Evolutionary conservation across 1,284 basidiomycete genomes (phyloP), one percentile per base, ranked within the genome.

Genomic region (Marasmius fiardii): DNA sequence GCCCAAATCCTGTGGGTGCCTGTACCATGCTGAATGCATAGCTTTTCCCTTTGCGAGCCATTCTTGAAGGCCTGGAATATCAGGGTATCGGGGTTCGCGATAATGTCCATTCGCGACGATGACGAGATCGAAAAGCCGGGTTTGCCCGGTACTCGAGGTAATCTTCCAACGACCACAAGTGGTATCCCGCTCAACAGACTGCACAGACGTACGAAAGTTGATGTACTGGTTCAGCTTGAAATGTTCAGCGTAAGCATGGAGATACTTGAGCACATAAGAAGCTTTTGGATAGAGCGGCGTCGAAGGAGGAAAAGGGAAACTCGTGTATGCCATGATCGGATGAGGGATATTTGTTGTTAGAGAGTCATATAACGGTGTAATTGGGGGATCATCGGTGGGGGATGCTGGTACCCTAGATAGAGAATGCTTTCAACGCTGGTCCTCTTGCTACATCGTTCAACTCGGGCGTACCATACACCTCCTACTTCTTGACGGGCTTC

Each of bases 21-120:
- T 78, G 64, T 89, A 92, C 74, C 76, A 86, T 3, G 81, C 79
- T 0, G 88, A 82, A 65, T 91, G 88, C 2, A 69, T 72, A 0
- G 82, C 83, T 53, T 71, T 78, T 12, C 76, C 72, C 1, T 68
- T 61, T 1, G 66, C 65, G 4, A 83, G 63, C 90, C 90, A 92
- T 10, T 68, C 59, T 16, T 71, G 64, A 2, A 92, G 63, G 1
- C 90, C 88, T 2, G 82, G 78, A 7, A 77, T 75, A 43, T 71
- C 57, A 2, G 88, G 88, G 53, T 82, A 78, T 31, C 80, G 77
- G 1, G 90, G 90, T 14, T 78, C 61, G 43, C 73, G 76, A 64
- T 88, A 86, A 66, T 90, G 90, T 0, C 90, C 90, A 60, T 89
- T 91, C 35, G 85, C 86, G 20, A 90, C 75, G 43, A 92, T 69